Evolutionary conservation across 306 rosid species (phyloP), one percentile per base, ranked within the genome.

Genomic region (Datisca glomerata): DNA sequence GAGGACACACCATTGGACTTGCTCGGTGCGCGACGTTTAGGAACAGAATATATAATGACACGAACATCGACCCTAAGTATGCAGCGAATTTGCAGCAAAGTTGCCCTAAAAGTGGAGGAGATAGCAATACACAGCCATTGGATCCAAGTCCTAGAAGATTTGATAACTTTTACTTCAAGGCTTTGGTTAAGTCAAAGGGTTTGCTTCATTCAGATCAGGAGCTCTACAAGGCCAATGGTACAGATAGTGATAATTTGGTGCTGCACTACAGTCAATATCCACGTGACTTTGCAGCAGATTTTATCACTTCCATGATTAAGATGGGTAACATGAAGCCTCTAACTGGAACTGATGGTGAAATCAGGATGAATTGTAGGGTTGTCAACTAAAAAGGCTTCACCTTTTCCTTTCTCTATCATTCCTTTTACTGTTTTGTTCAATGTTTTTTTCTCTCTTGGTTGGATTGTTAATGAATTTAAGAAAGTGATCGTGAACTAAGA

Each of bases 161-260:
- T 5, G 73, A 67, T 33, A 49, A 27, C 1, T 12, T n/a, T 20
- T 60, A 67, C 68, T 67, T 55, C 64, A 55, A 50, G 46, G 45
- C 32, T 1, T 49, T 67, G 56, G 14, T 49, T 28, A 7, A 17
- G 8, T 10, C 16, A 3, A 56, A 51, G 49, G 69, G 74, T 18
- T 65, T 61, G 24, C 48, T 68, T 2, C 74, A 68, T 35, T 56
- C 69, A 12, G 74, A 68, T 25, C 74, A 68, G 50, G 47, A 61
- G 24, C 65, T 68, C 21, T 68, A 44, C 41, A 63, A 57, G 32
- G 25, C 53, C 22, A 60, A 63, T 38, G 59, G 47, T 0, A 12
- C 41, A 18, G 40, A 32, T 0, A 61, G 52, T 1, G 69, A 68
- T 22, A 23, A 14, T 7, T 22, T 61, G 56, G 69, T 68, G 52